phyloP scores from a whole-genome alignment of 139 green algal genomes.

The Gonium pectorale region DNA sequence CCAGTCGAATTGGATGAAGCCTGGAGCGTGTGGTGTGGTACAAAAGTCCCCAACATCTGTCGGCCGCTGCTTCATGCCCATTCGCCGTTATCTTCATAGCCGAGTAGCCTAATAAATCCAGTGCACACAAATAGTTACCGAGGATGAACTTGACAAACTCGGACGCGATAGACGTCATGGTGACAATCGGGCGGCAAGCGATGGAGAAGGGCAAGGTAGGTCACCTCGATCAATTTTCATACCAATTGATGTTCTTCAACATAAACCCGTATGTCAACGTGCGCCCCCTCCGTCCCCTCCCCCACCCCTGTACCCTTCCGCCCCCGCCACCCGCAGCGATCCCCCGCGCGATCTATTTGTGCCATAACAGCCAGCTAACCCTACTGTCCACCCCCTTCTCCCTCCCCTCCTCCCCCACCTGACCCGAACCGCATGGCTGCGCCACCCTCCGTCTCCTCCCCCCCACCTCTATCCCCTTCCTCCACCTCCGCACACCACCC shows the following conservation, averaged over 20 bases:
- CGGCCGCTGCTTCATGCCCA: too few relatives aligned
- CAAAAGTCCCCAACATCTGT: too few relatives aligned
- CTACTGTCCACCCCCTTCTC: not conserved
- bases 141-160: constrained; percentile 34
- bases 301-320: not conserved
- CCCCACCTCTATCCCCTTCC: not conserved
- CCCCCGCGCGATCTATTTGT: not conserved
- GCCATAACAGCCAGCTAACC: not conserved
- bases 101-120: too few relatives aligned
- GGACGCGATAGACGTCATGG: constrained; percentile 31
- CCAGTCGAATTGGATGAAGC: too few relatives aligned
- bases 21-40: too few relatives aligned
- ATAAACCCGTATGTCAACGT: too few relatives aligned
- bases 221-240: not conserved
- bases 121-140: too few relatives aligned
- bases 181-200: constrained; percentile 5
- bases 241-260: too few relatives aligned
- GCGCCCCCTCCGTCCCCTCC: not conserved
- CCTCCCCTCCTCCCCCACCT: not conserved
- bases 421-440: not conserved
- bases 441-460: too few relatives aligned
- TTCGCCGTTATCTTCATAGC: too few relatives aligned
- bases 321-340: not conserved
- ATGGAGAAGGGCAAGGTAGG: constrained; percentile 27
- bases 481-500: not conserved